Conservation (phyloP, 2,329 filamentous ascomycete genomes). For the Fusarium piperis region DNA sequence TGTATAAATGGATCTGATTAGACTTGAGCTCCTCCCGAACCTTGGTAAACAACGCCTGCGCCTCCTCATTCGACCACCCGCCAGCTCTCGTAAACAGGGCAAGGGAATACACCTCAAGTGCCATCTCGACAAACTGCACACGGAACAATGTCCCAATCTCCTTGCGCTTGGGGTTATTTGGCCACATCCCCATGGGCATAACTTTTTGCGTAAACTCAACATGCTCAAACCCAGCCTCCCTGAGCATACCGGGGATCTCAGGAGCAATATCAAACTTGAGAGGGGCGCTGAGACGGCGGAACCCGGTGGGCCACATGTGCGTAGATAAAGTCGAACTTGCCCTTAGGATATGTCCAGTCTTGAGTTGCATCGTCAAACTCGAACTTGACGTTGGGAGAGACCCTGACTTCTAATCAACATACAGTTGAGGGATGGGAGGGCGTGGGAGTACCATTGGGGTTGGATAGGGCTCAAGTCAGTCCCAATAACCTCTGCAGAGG, state of each 20-base stretch:
- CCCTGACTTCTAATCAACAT: slow-evolving; percentile 8
- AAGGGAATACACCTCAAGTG: slow-evolving; percentile 33
- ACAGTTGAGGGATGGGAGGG: no score
- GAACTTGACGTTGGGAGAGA: slow-evolving; percentile 39
- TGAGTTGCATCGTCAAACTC: slow-evolving; percentile 10
- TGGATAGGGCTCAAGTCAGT: slow-evolving; percentile 42
- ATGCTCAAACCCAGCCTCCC: slow-evolving; percentile 44
- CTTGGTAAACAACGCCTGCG: slow-evolving; percentile 36
- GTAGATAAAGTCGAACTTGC: slow-evolving; percentile 28
- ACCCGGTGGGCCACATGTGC: slow-evolving; percentile 36
- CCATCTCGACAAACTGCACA: slow-evolving; percentile 31
- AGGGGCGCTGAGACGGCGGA: slow-evolving; percentile 29
- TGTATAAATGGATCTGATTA: slow-evolving; percentile 40
- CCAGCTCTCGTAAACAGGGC: slow-evolving; percentile 39
- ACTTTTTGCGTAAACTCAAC: slow-evolving; percentile 41
- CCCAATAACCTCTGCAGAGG: slow-evolving; percentile 37
- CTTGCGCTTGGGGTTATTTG: slow-evolving; percentile 53
- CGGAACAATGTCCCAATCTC: slow-evolving; percentile 37
- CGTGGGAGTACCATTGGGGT: slow-evolving; percentile 20
- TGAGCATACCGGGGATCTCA: slow-evolving; percentile 24
- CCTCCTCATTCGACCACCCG: slow-evolving; percentile 35
- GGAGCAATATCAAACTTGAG: slow-evolving; percentile 36
- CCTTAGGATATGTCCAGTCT: slow-evolving; percentile 7
- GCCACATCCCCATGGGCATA: slow-evolving; percentile 54
- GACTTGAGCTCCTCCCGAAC: slow-evolving; percentile 39